Percentiles rank a stretch among this genome's conserved stretches.
phyloP scores from a whole-genome alignment of 164 flowering plant genomes.

The Kalanchoe fedtschenkoi region DNA sequence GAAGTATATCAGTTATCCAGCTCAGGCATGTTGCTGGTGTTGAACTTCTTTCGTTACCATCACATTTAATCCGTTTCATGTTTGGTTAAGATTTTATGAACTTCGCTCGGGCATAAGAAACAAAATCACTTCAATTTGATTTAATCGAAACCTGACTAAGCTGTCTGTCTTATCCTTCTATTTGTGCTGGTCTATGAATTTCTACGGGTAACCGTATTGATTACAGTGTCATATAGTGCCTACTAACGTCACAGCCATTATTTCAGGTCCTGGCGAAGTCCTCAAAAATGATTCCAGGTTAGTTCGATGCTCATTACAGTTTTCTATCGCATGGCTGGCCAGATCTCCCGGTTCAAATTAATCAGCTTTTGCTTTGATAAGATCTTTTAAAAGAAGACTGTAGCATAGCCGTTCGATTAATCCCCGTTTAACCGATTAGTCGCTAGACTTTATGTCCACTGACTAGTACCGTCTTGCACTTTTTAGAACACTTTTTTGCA shows the following conservation, averaged over 20 bases:
- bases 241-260: not conserved
- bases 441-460: too few relatives aligned
- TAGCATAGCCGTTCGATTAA: too few relatives aligned
- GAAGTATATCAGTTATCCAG: conserved; percentile 95
- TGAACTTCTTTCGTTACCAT: too few relatives aligned
- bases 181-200: not conserved
- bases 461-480: too few relatives aligned
- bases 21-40: conserved; percentile 63
- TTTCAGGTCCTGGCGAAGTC: conserved; percentile 94
- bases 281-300: conserved; percentile 98
- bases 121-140: too few relatives aligned
- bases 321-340: too few relatives aligned
- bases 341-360: not conserved
- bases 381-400: not conserved
- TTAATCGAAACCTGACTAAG: too few relatives aligned
- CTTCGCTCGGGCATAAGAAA: too few relatives aligned
- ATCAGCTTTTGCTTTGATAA: not conserved
- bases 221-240: not conserved
- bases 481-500: too few relatives aligned
- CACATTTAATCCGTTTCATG: too few relatives aligned
- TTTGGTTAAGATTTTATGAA: too few relatives aligned
- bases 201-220: not conserved
- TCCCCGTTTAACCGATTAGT: too few relatives aligned
- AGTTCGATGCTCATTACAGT: conserved; percentile 24
- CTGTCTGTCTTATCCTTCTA: not conserved